phyloP scores from a whole-genome alignment of 345 rosid genomes.

The Clarkia xantiana region DNA sequence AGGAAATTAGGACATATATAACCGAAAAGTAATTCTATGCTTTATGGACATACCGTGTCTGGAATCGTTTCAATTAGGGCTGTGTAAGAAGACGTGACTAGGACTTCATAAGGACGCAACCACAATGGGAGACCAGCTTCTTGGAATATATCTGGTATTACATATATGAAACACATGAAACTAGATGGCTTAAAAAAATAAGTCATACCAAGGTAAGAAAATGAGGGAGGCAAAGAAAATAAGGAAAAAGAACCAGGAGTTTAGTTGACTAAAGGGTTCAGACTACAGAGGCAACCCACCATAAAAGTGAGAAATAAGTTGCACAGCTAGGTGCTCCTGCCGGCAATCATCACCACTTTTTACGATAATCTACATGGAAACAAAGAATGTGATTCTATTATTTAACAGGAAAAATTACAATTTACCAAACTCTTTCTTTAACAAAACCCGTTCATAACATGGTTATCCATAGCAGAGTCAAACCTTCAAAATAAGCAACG shows the following conservation, averaged over 20 bases:
- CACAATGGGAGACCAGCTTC: slow-evolving; percentile 99
- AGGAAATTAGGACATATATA: slow-evolving; percentile 9
- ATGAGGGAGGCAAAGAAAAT: too few species aligned
- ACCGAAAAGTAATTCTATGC: slow-evolving; percentile 3
- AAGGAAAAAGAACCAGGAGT: too few species aligned
- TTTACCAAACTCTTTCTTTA: background rate
- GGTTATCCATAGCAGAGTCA: too few species aligned
- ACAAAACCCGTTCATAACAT: background rate
- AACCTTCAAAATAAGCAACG: too few species aligned
- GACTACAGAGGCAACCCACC: slow-evolving; percentile 29
- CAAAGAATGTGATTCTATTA: slow-evolving; percentile 2
- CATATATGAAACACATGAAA: too few species aligned
- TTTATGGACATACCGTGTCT: slow-evolving; percentile 58
- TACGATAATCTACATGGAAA: slow-evolving; percentile 56
- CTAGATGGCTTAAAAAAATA: too few species aligned
- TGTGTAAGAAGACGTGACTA: slow-evolving; percentile 93
- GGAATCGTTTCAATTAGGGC: slow-evolving; percentile 98
- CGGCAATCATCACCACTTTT: slow-evolving; percentile 99
- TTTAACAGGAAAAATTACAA: background rate
- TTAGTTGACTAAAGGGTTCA: too few species aligned
- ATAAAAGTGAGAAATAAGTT: slow-evolving; percentile 92
- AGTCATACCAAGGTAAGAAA: too few species aligned
- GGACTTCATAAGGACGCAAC: slow-evolving; percentile 93
- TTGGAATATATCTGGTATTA: slow-evolving; percentile 89
- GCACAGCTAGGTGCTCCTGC: slow-evolving; percentile 99